A percentile compares a stretch with the other conserved stretches of the same genome.
phyloP scores from a whole-genome alignment of 345 rosid species.

The Salix brachista region DNA sequence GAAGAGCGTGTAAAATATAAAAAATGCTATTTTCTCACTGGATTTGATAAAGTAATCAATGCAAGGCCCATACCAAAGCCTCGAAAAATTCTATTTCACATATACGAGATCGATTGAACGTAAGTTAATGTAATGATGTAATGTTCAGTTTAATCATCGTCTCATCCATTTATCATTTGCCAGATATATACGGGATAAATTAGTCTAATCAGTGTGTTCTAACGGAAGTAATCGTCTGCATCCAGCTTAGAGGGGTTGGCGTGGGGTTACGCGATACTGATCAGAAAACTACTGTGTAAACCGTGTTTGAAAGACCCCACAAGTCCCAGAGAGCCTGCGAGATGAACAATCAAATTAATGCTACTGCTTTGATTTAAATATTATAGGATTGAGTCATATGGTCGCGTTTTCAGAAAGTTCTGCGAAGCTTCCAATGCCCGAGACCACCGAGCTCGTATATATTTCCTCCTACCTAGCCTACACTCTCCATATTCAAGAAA shows the following conservation, averaged over 20 bases:
- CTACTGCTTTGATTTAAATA: background rate
- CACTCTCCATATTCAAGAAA: background rate
- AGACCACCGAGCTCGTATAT: background rate
- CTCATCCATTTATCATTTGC: background rate
- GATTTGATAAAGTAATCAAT: too few species aligned
- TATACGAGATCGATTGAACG: background rate
- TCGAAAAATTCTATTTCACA: background rate
- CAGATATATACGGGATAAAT: background rate
- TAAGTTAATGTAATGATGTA: background rate
- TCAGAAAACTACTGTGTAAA: background rate
- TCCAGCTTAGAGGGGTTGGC: background rate
- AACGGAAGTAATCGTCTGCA: background rate
- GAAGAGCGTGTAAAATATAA: too few species aligned
- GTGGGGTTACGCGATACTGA: background rate
- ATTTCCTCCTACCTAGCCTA: background rate
- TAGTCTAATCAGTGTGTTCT: background rate
- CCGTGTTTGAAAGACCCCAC: constrained; percentile 15
- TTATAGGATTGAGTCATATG: background rate
- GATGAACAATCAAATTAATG: background rate
- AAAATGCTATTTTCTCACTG: too few species aligned
- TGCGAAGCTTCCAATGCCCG: constrained; percentile 12
- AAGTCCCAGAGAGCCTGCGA: background rate
- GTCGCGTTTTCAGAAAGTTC: constrained; percentile 16
- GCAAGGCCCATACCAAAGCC: background rate
- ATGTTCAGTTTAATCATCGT: background rate